Conservation (phyloP, 2,329 filamentous ascomycete species). For the Calycina herbarum region DNA sequence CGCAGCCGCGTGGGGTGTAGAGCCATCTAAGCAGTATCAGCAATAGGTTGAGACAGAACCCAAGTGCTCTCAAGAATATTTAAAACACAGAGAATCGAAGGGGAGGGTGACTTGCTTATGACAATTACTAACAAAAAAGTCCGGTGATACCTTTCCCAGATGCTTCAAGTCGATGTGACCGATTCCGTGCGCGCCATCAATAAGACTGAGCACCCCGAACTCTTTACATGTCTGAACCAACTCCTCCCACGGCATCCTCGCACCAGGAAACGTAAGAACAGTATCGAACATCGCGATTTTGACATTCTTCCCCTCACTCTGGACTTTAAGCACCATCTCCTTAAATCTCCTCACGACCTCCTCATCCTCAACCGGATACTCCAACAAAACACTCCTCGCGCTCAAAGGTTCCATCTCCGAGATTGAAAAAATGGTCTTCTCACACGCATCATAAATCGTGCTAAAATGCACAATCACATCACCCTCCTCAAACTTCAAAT, state of each 20-base stretch:
- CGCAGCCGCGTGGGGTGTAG: slow-evolving; percentile 75
- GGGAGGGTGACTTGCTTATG: slow-evolving; percentile 70
- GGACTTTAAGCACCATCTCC: slow-evolving; percentile 52
- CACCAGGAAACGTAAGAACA: slow-evolving; percentile 74
- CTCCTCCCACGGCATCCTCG: slow-evolving; percentile 74
- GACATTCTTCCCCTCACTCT: slow-evolving; percentile 58
- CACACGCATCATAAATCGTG: slow-evolving; percentile 77
- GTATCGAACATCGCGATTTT: slow-evolving; percentile 79
- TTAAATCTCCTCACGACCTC: slow-evolving; percentile 63
- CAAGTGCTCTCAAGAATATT: neutral
- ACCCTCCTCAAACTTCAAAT: slow-evolving; percentile 59
- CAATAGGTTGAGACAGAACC: neutral
- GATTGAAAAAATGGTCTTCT: slow-evolving; percentile 71
- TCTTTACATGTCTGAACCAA: slow-evolving; percentile 64
- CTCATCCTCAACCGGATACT: slow-evolving; percentile 69
- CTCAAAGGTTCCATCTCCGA: slow-evolving; percentile 22
- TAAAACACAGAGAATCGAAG: too few relatives aligned
- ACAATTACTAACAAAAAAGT: slow-evolving; percentile 86
- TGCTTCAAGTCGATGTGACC: slow-evolving; percentile 72
- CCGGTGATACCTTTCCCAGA: slow-evolving; percentile 64
- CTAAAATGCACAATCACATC: slow-evolving; percentile 79
- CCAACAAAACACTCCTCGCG: slow-evolving; percentile 50
- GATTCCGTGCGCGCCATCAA: slow-evolving; percentile 83
- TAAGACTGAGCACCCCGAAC: slow-evolving; percentile 66
- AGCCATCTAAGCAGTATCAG: slow-evolving; percentile 59